Evolutionary conservation across 768 basidiomycete species (phyloP), one percentile per base, ranked within the genome.

Genomic region (Trametes cinnabarina): DNA sequence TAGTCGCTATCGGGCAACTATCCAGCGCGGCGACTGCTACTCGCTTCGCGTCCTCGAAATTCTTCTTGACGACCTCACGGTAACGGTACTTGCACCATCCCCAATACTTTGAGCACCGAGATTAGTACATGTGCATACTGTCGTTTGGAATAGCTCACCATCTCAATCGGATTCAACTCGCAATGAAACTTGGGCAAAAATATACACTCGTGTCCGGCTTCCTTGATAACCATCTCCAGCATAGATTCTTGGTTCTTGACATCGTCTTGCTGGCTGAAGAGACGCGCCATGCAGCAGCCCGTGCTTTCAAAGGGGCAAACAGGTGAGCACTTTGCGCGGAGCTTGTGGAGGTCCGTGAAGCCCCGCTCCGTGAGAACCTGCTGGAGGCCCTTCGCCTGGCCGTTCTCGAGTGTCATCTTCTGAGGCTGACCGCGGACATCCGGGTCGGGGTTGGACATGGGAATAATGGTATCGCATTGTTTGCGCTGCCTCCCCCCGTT

Each of bases 161-260:
- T 75, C 65, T 79, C 77, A 65, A 80, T 80, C 14, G 74, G 74
- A 64, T 80, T 79, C 3, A 79, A 67, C 63, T 80, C 73, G 63
- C 76, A 78, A 48, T 80, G 76, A 63, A 77, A 79, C 63, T 79
- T 79, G 0, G 74, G 75, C 3, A 75, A 61, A 60, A 80, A 78
- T 30, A 78, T 69, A 51, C 71, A 74, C 26, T 66, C 48, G 63
- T 78, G 75, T 4, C 77, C 73, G 4, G 65, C 56, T 15, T 53
- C 58, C 41, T 59, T 61, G 56, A 76, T 74, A 11, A 32, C 30
- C 6, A 32, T 66, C 61, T 77, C 69, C 10, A 74, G 63, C 65
- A 70, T 63, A 11, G 74, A 76, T 2, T 40, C 19, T 56, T 77
- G 73, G 55, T 76, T 70, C 12, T 39, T 50, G 60, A 77, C 78